Evolutionary conservation across 163 green algal species (phyloP).

Genomic region (Botryococcus braunii): DNA sequence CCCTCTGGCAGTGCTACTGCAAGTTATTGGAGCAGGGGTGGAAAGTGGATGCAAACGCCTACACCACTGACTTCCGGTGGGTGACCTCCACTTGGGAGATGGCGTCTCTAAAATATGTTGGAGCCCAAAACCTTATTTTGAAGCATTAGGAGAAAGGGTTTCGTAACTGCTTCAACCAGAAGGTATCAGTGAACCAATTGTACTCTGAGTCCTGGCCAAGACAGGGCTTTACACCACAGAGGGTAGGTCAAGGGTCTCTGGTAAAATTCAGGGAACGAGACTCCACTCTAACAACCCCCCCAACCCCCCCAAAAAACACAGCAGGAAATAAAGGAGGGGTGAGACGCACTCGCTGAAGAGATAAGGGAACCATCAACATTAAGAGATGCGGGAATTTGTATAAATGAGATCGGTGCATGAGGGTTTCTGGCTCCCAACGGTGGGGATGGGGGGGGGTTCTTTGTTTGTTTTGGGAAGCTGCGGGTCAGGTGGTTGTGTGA

Average conservation of each 20-base stretch:
- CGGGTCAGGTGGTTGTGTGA: too few relatives aligned
- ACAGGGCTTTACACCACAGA: background rate
- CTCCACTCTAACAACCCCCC: background rate
- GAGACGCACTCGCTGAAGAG: too few relatives aligned
- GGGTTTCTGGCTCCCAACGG: too few relatives aligned
- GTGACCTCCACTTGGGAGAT: background rate
- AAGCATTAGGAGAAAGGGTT: background rate
- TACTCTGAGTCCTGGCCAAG: background rate
- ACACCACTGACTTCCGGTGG: constrained; percentile 63
- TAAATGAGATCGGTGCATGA: too few relatives aligned
- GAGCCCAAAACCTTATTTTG: background rate
- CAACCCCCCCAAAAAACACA: constrained; percentile 6
- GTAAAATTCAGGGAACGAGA: background rate
- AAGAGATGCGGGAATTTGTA: too few relatives aligned
- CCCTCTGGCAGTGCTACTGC: constrained; percentile 64
- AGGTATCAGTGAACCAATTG: background rate
- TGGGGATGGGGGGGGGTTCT: too few relatives aligned
- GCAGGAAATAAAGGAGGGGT: constrained; percentile 2
- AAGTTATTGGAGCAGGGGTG: constrained; percentile 40
- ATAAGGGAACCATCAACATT: too few relatives aligned
- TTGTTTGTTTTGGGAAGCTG: too few relatives aligned
- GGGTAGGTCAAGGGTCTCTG: too few relatives aligned
- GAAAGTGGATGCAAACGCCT: constrained; percentile 51
- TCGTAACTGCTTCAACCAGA: background rate
- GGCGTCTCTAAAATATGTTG: background rate